Percentiles rank a stretch among this genome's conserved stretches.
Evolutionary conservation across 2,329 filamentous ascomycete genomes (phyloP).

Genomic region (Emmonsia crescens): DNA sequence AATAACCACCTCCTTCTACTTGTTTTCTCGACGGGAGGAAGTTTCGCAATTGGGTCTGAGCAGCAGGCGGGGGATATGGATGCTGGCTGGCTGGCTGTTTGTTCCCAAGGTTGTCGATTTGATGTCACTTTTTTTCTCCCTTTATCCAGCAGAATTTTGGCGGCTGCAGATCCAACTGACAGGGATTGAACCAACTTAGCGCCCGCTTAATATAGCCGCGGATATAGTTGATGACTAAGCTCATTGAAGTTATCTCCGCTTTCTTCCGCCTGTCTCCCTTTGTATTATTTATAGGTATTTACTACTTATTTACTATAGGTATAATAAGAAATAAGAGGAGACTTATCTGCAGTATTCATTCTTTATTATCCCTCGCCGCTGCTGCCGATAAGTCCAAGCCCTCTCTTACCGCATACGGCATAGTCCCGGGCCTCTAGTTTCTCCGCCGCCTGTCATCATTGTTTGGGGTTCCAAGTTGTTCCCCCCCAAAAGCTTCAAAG

Average conservation of each 20-base stretch:
- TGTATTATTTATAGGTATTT: no score
- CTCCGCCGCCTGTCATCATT: no score
- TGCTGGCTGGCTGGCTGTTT: background rate
- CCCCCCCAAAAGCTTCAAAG: no score
- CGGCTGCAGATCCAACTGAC: background rate
- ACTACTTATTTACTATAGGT: no score
- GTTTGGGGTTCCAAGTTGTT: no score
- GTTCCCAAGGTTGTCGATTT: background rate
- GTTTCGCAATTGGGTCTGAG: background rate
- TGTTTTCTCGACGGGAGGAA: conserved; percentile 1
- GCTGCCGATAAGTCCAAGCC: background rate
- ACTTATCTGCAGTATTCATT: no score
- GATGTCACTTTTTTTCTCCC: background rate
- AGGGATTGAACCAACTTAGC: background rate
- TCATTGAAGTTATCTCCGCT: background rate
- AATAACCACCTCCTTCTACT: conserved; percentile 5
- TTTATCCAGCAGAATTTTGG: background rate
- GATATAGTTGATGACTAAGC: no score
- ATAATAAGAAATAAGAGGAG: no score
- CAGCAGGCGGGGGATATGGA: background rate
- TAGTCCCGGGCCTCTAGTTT: background rate
- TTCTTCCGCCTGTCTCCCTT: background rate
- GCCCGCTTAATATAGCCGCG: background rate
- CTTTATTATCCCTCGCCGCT: background rate
- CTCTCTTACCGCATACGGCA: background rate